Percentiles rank a stretch among this genome's conserved stretches.
These are phyloP conservation scores for Elsinoe arachidis DNA, from an alignment of 2,329 filamentous ascomycete species.

Conservation along the genomic window DNA sequence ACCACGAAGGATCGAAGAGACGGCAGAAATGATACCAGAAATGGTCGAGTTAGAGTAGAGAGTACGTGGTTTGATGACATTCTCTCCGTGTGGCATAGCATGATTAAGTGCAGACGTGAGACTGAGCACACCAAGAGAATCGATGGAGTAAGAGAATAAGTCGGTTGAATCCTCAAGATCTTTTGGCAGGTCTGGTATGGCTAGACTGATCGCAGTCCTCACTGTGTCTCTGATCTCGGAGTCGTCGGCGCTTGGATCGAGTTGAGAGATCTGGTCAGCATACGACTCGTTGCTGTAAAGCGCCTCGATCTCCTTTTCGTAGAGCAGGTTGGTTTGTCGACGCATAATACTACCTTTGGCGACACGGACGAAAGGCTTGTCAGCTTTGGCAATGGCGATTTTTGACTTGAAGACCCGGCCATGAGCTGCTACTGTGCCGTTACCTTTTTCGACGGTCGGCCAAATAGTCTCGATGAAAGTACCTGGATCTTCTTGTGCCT, in stretches of 20 bases:
- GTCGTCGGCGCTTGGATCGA: constrained; percentile 12
- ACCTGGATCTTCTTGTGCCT: constrained; percentile 13
- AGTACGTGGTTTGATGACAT: constrained; percentile 23
- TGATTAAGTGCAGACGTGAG: constrained; percentile 20
- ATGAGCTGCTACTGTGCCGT: constrained; percentile 33
- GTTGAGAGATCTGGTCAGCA: constrained; percentile 16
- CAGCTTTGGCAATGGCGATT: constrained; percentile 33
- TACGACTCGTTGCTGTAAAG: constrained; percentile 31
- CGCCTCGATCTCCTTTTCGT: constrained; percentile 39
- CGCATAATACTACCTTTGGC: constrained; percentile 41
- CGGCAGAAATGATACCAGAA: constrained; percentile 19
- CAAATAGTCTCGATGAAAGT: constrained; percentile 37
- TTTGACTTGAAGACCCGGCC: constrained; percentile 36
- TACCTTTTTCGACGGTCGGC: constrained; percentile 37
- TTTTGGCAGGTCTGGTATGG: constrained; percentile 12
- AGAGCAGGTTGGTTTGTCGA: constrained; percentile 32
- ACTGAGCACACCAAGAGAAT: constrained; percentile 27
- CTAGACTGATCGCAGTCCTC: constrained; percentile 15
- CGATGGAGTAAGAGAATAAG: constrained; percentile 27
- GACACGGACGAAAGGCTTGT: constrained; percentile 38
- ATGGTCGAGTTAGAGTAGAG: constrained; percentile 28
- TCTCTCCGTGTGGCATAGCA: constrained; percentile 17
- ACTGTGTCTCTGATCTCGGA: constrained; percentile 16
- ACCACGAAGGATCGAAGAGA: constrained; percentile 15
- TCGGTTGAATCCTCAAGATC: constrained; percentile 23